Conservation (phyloP, 768 basidiomycete species). For the Coprinellus aureogranulatus region DNA sequence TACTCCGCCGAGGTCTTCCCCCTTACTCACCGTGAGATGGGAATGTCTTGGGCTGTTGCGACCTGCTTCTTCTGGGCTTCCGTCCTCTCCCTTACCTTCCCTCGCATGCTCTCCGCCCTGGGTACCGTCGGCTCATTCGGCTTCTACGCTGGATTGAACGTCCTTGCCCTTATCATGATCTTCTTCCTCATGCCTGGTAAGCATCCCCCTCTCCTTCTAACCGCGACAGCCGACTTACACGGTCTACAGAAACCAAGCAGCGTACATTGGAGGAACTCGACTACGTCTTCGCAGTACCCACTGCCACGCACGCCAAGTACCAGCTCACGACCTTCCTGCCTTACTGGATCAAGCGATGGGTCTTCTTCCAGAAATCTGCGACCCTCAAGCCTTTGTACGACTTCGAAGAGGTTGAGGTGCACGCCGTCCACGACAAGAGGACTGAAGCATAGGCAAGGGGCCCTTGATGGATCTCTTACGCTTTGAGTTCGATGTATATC, state of each 20-base stretch:
- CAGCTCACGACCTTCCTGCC: conserved; percentile 46
- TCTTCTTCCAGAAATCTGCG: conserved; percentile 37
- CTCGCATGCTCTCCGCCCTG: conserved; percentile 49
- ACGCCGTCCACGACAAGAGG: neutral
- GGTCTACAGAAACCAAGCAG: conserved; percentile 43
- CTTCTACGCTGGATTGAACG: conserved; percentile 54
- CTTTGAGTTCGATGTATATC: too few species aligned
- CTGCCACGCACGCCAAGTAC: conserved; percentile 40
- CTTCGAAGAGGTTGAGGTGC: conserved; percentile 47
- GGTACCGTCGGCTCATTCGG: conserved; percentile 49
- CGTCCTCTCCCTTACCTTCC: conserved; percentile 59
- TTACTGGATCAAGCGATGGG: conserved; percentile 48
- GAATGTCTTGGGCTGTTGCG: conserved; percentile 56
- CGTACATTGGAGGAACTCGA: conserved; percentile 51
- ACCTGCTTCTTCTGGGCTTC: conserved; percentile 53
- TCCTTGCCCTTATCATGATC: conserved; percentile 52
- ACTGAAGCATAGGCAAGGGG: neutral
- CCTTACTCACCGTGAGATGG: conserved; percentile 71
- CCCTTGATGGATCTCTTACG: too few species aligned
- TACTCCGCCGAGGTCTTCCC: conserved; percentile 94
- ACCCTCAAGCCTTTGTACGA: conserved; percentile 47
- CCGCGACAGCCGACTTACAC: neutral
- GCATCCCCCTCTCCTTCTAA: conserved; percentile 10
- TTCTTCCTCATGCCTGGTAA: conserved; percentile 54
- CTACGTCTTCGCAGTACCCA: conserved; percentile 53